Percentiles rank a stretch among this genome's conserved stretches.
Evolutionary conservation across 192 early-diverging fungal species (phyloP).

Genomic region (Paraglomus brasilianum): DNA sequence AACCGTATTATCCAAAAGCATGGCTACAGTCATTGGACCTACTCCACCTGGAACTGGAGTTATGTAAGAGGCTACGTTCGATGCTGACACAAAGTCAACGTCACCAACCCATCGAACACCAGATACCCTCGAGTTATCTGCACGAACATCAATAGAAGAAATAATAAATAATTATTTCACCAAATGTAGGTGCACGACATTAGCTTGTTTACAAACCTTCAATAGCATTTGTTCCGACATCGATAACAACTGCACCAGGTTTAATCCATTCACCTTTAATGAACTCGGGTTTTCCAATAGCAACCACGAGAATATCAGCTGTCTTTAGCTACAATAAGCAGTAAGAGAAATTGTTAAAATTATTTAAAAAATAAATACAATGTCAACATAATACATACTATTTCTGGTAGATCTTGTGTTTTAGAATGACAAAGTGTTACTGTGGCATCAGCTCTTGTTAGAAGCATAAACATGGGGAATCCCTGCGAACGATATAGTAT

Average conservation of each 20-base stretch:
- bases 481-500: constrained; percentile 43
- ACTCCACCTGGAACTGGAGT: constrained; percentile 98
- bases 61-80: constrained; percentile 72
- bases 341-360: not conserved
- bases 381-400: constrained; percentile 52
- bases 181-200: not conserved
- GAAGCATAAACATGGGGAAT: constrained; percentile 79
- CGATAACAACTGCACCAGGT: constrained; percentile 89
- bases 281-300: constrained; percentile 76
- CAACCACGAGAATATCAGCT: constrained; percentile 92
- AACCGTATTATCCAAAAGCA: constrained; percentile 91
- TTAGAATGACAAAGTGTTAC: constrained; percentile 93
- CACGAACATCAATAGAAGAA: not conserved
- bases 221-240: constrained; percentile 95
- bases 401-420: constrained; percentile 71
- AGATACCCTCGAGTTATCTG: constrained; percentile 85
- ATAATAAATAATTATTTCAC: not conserved
- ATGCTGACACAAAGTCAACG: constrained; percentile 78
- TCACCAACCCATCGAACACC: constrained; percentile 93
- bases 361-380: not conserved
- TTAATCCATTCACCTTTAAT: constrained; percentile 96
- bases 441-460: constrained; percentile 82
- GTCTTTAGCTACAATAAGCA: constrained; percentile 41
- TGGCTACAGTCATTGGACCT: constrained; percentile 99
- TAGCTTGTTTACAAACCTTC: constrained; percentile 42